Percentiles rank a stretch among this genome's conserved stretches.
phyloP scores from a whole-genome alignment of 768 basidiomycete species.

The Royoungia palumana region DNA sequence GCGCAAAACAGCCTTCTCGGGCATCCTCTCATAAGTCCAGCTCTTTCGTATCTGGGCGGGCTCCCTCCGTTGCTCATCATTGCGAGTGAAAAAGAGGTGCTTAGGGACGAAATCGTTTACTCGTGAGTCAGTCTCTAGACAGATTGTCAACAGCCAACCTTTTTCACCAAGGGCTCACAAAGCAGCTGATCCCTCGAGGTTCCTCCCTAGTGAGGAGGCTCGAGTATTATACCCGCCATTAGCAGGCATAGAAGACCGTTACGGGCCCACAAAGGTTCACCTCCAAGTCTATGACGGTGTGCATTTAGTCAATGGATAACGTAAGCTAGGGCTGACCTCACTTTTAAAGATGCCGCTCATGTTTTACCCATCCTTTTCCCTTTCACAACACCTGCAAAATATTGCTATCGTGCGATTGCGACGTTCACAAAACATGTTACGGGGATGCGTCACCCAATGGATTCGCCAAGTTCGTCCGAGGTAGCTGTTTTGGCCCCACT shows the following conservation, averaged over 20 bases:
- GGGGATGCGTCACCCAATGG: constrained; percentile 34
- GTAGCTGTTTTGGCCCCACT: neutral
- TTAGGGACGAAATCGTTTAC: constrained; percentile 91
- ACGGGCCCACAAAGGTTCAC: constrained; percentile 76
- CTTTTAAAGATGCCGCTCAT: constrained; percentile 59
- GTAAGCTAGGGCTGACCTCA: constrained; percentile 9
- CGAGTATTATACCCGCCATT: constrained; percentile 56
- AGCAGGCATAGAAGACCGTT: constrained; percentile 49
- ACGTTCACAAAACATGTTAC: constrained; percentile 67
- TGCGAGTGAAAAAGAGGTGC: constrained; percentile 85
- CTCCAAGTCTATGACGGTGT: constrained; percentile 88
- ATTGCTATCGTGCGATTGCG: constrained; percentile 75
- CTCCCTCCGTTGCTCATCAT: constrained; percentile 84
- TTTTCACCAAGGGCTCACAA: constrained; percentile 71
- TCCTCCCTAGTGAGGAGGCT: constrained; percentile 44
- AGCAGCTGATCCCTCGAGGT: constrained; percentile 79
- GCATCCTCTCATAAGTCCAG: constrained; percentile 84
- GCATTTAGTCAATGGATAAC: constrained; percentile 15
- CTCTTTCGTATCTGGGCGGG: constrained; percentile 81
- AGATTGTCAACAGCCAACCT: no score
- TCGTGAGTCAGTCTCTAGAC: constrained; percentile 47
- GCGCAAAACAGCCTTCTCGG: constrained; percentile 70
- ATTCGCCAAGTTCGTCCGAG: constrained; percentile 11
- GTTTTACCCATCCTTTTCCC: constrained; percentile 70
- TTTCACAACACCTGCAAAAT: constrained; percentile 77